Percentiles rank a stretch among this genome's conserved stretches.
Conservation (phyloP, 108 stramenopile species). For the Aurantiochytrium sp. region DNA sequence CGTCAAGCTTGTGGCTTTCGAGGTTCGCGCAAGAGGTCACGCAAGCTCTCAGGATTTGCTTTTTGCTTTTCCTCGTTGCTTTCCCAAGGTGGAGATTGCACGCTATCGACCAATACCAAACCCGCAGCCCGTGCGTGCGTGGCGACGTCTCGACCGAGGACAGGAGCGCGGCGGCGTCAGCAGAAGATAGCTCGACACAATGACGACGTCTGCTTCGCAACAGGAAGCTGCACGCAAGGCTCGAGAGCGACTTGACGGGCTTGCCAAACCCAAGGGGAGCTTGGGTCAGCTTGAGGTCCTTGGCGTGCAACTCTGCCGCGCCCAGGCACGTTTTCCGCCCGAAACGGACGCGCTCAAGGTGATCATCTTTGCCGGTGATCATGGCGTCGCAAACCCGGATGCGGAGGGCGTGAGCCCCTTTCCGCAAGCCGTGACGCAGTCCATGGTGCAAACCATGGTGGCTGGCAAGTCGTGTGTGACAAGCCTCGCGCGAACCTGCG, state of each 20-base stretch:
- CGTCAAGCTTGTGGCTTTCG: too few relatives aligned
- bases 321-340: slow-evolving; percentile 46
- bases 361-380: slow-evolving; percentile 67
- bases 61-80: too few relatives aligned
- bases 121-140: too few relatives aligned
- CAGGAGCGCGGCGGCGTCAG: too few relatives aligned
- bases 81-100: too few relatives aligned
- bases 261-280: slow-evolving; percentile 71
- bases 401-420: slow-evolving; percentile 62
- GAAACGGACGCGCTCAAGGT: neutral
- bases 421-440: slow-evolving; percentile 58
- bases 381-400: slow-evolving; percentile 35
- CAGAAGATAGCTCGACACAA: neutral
- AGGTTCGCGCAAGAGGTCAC: too few relatives aligned
- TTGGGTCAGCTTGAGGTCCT: slow-evolving; percentile 65
- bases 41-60: too few relatives aligned
- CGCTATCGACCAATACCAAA: too few relatives aligned
- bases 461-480: slow-evolving; percentile 56
- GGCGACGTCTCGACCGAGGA: too few relatives aligned
- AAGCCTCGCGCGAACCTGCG: slow-evolving; percentile 47
- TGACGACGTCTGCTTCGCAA: neutral
- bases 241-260: slow-evolving; percentile 47
- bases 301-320: slow-evolving; percentile 52
- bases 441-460: slow-evolving; percentile 52
- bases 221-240: slow-evolving; percentile 20